Base-by-base conservation (phyloP, 352 stramenopile species). In the Sclerospora graminicola region DNA sequence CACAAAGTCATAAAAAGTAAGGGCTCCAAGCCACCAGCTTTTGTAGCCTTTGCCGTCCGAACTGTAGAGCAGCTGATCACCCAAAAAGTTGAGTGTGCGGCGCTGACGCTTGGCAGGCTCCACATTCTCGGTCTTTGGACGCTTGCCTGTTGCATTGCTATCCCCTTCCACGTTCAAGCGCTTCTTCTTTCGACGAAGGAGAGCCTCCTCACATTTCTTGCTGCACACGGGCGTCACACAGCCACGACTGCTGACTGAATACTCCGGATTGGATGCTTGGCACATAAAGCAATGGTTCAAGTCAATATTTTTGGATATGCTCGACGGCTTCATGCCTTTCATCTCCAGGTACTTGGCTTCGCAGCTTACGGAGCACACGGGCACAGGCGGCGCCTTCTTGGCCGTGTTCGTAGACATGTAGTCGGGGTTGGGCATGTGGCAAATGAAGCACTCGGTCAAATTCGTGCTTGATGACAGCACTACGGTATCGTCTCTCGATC, bases 1-100 rank as follows among this genome's bases (percentile, higher is more conserved):
- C 30, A 87, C 73, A 49, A 85, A 90, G 50, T 90, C 76, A 54
- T 87, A 90, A 47, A 85, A 88, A 24, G 78, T 78, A 13, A 90
- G 52, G 9, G 78, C 78, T 19, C 78, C 75, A 24, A 86, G 70
- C 78, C 78, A 90, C 78, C 78, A 90, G 48, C 78, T 90, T 49
- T 85, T 89, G 54, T 89, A 86, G n/a, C 71, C 69, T 38, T 83
- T 83, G 45, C 63, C 63, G 32, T 84, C 63, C 10, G 81, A 72
- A 26, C 57, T 77, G 30, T 81, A 70, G 21, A 86, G 70, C 40
- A 89, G 54, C 36, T 89, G 76, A 31, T 89, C 76, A 28, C 77
- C 69, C 31, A 89, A 44, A 23, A 86, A 86, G 37, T 75, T 89
- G 16, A 89, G 76, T 48, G 64, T 66, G 38, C 65, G 73, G 27